phyloP scores from a whole-genome alignment of 2,329 filamentous ascomycete species.

The Didymella lethalis region DNA sequence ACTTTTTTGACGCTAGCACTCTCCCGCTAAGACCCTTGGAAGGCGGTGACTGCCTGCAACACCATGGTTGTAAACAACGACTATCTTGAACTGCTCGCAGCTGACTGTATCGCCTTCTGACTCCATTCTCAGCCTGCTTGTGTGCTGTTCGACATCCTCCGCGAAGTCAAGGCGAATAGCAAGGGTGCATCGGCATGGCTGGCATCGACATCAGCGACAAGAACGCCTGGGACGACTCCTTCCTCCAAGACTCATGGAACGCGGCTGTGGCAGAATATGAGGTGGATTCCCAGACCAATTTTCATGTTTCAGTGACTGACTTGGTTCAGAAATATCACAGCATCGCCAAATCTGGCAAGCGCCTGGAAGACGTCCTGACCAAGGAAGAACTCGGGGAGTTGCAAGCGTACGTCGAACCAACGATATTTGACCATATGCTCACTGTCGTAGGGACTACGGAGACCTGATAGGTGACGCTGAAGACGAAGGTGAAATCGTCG shows the following conservation, averaged over 20 bases:
- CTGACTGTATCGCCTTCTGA: too few species aligned
- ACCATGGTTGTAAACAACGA: slow-evolving; percentile 3
- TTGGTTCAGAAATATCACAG: slow-evolving; percentile 49
- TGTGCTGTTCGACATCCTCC: background rate
- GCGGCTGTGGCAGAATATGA: slow-evolving; percentile 49
- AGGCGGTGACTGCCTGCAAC: slow-evolving; percentile 13
- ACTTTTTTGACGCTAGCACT: slow-evolving; percentile 45
- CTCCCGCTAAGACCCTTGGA: slow-evolving; percentile 25
- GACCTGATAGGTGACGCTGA: slow-evolving; percentile 41
- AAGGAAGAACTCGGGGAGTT: slow-evolving; percentile 44
- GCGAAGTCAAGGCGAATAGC: background rate
- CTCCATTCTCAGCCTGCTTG: too few species aligned
- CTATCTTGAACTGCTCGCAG: background rate
- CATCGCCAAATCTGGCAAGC: slow-evolving; percentile 48
- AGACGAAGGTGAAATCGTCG: slow-evolving; percentile 26
- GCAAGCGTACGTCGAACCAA: slow-evolving; percentile 33
- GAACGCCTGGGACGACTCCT: slow-evolving; percentile 51
- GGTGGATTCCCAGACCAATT: slow-evolving; percentile 25
- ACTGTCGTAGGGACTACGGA: slow-evolving; percentile 42
- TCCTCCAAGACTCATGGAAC: slow-evolving; percentile 47
- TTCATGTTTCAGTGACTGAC: slow-evolving; percentile 21
- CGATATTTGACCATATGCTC: slow-evolving; percentile 5
- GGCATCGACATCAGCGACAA: slow-evolving; percentile 40
- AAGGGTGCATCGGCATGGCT: slow-evolving; percentile 28
- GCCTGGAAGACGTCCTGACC: slow-evolving; percentile 46